These are phyloP conservation scores for Cyclocybe aegerita DNA, from an alignment of 768 basidiomycete genomes.

Conservation along the genomic window DNA sequence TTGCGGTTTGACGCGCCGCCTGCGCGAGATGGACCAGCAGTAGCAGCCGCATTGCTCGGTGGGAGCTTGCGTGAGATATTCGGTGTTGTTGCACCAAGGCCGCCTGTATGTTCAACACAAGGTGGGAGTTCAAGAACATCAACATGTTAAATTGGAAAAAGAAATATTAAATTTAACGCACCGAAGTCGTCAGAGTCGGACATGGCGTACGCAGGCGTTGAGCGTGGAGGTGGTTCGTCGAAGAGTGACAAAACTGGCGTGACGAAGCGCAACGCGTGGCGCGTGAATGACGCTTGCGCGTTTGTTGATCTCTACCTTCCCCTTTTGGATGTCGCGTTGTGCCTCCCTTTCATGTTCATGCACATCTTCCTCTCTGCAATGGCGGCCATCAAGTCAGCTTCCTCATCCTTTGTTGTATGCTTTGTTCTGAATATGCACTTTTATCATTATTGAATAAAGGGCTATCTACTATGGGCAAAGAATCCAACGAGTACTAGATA, in stretches of 20 bases:
- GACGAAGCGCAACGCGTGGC: slow-evolving; percentile 13
- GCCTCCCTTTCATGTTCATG: too few species aligned
- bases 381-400: too few species aligned
- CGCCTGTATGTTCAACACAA: not conserved
- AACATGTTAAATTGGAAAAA: not conserved
- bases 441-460: too few species aligned
- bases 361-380: too few species aligned
- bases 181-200: slow-evolving; percentile 19
- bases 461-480: too few species aligned
- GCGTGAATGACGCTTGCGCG: slow-evolving; percentile 10
- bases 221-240: not conserved
- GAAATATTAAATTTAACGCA: slow-evolving; percentile 3
- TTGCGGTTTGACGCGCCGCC: not conserved
- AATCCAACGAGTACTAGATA: too few species aligned
- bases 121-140: not conserved
- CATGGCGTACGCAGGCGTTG: slow-evolving; percentile 1
- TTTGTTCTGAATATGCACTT: too few species aligned
- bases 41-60: slow-evolving; percentile 5
- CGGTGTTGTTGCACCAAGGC: slow-evolving; percentile 8
- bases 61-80: slow-evolving; percentile 16
- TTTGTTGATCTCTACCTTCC: too few species aligned
- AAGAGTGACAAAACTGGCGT: slow-evolving; percentile 16
- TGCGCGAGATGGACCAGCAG: slow-evolving; percentile 2
- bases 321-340: too few species aligned
- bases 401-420: too few species aligned